phyloP scores from a whole-genome alignment of 1,284 basidiomycete species.

The Cutaneotrichosporon sp. region DNA sequence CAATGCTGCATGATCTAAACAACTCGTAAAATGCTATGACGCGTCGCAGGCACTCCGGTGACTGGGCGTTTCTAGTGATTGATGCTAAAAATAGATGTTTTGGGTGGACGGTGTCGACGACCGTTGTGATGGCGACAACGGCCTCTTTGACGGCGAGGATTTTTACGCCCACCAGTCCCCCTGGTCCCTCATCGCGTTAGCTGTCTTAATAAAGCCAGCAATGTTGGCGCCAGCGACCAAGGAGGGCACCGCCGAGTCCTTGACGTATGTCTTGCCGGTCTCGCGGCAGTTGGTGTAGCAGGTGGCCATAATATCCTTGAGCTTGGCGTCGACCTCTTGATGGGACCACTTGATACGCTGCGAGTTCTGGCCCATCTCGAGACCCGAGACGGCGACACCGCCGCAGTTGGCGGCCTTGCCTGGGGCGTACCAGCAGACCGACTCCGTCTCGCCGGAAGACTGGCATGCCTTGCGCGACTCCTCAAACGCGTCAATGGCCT shows the following conservation, averaged over 20 bases:
- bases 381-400: conserved; percentile 57
- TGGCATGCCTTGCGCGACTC: conserved; percentile 54
- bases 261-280: conserved; percentile 60
- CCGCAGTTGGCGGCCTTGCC: conserved; percentile 68
- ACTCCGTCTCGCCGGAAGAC: conserved; percentile 35
- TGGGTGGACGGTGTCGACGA: too few species aligned
- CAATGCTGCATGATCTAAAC: too few species aligned
- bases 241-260: conserved; percentile 57
- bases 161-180: neutral
- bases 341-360: conserved; percentile 56
- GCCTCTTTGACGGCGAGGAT: too few species aligned
- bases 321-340: conserved; percentile 64
- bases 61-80: too few species aligned
- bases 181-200: conserved; percentile 54
- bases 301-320: conserved; percentile 70
- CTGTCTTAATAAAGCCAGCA: conserved; percentile 63
- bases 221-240: conserved; percentile 69
- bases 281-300: conserved; percentile 60
- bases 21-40: too few species aligned
- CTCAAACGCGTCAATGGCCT: conserved; percentile 71
- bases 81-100: too few species aligned
- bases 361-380: conserved; percentile 79
- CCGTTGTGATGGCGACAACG: too few species aligned
- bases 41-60: too few species aligned
- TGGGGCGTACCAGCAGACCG: conserved; percentile 62